Conservation (phyloP, 805 yeast genomes). For the Candida maesae region DNA sequence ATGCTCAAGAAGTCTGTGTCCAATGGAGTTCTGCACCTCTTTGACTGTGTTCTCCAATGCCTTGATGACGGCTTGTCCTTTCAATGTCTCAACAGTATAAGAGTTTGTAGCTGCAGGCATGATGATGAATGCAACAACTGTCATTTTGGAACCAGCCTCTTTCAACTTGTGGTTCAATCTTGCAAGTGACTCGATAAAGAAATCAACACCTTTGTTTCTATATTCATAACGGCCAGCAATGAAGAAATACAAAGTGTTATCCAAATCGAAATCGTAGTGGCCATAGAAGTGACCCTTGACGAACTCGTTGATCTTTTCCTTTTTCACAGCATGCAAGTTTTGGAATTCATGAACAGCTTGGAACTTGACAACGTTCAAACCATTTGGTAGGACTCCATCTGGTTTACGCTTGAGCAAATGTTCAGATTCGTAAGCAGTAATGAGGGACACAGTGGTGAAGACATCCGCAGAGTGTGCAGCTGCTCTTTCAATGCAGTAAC, state of each 20-base stretch:
- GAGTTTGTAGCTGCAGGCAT: slow-evolving; percentile 97
- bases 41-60: slow-evolving; percentile 85
- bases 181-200: slow-evolving; percentile 89
- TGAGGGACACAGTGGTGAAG: slow-evolving; percentile 94
- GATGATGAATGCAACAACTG: slow-evolving; percentile 94
- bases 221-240: slow-evolving; percentile 97
- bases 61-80: slow-evolving; percentile 93
- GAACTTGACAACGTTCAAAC: slow-evolving; percentile 91
- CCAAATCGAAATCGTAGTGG: slow-evolving; percentile 89
- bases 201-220: slow-evolving; percentile 94
- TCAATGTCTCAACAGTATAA: slow-evolving; percentile 91
- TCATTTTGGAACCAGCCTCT: slow-evolving; percentile 75
- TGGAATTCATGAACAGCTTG: slow-evolving; percentile 98
- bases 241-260: slow-evolving; percentile 90
- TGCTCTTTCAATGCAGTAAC: slow-evolving; percentile 94
- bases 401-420: slow-evolving; percentile 93
- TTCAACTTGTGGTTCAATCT: slow-evolving; percentile 86
- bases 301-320: slow-evolving; percentile 90
- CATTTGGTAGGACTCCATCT: slow-evolving; percentile 96
- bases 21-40: slow-evolving; percentile 84
- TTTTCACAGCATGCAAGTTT: slow-evolving; percentile 87
- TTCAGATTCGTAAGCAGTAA: slow-evolving; percentile 95
- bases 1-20: slow-evolving; percentile 84
- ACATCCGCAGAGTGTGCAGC: slow-evolving; percentile 97
- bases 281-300: slow-evolving; percentile 98